A percentile compares a stretch with the other conserved stretches of the same genome.
phyloP scores from a whole-genome alignment of 371 early-diverging fungal species.

The Mucor racemosus region DNA sequence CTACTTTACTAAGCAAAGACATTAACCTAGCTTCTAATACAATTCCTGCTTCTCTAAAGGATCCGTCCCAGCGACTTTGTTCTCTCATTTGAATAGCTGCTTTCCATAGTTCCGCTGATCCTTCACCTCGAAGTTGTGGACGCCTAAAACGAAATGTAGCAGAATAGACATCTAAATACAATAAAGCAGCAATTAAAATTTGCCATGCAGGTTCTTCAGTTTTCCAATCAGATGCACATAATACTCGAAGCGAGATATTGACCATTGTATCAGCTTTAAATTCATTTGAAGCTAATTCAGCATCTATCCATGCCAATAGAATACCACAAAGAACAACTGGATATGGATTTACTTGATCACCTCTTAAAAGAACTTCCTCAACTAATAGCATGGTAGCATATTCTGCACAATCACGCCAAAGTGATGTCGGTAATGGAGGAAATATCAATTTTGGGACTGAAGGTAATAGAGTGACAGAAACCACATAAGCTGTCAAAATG shows the following conservation, averaged over 20 bases:
- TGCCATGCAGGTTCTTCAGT: conserved; percentile 18
- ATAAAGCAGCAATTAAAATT: conserved; percentile 19
- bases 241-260: conserved; percentile 18
- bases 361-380: conserved; percentile 14
- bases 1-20: conserved; percentile 22
- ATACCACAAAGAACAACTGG: conserved; percentile 22
- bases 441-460: neutral
- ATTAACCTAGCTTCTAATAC: conserved; percentile 23
- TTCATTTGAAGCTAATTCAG: neutral
- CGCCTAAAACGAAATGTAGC: conserved; percentile 21
- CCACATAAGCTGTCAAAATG: conserved; percentile 23
- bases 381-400: conserved; percentile 16
- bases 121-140: conserved; percentile 24
- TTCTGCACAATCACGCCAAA: conserved; percentile 19
- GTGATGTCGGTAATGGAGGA: conserved; percentile 14
- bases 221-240: conserved; percentile 1
- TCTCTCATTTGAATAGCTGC: conserved; percentile 15
- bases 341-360: conserved; percentile 4
- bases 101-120: conserved; percentile 14
- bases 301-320: conserved; percentile 24
- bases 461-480: conserved; percentile 16
- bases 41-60: conserved; percentile 13
- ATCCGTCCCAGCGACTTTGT: neutral
- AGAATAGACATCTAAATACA: conserved; percentile 30
- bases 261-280: conserved; percentile 18